Evolutionary conservation across 1,284 basidiomycete genomes (phyloP), one percentile per base, ranked within the genome.

Genomic region (Papiliotrema terrestris): DNA sequence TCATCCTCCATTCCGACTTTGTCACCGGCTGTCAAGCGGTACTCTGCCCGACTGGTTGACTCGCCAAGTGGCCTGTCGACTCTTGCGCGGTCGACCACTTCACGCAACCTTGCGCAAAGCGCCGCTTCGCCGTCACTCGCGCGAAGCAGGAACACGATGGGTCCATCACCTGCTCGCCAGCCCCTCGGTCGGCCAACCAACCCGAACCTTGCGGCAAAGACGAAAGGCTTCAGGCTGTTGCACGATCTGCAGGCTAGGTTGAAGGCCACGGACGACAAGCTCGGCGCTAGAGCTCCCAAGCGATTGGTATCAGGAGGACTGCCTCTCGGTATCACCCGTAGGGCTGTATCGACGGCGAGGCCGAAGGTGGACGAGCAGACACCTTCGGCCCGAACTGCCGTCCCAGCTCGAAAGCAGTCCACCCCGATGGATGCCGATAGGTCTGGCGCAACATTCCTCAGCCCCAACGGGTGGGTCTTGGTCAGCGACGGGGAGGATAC

Each of bases 241-340:
- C 68, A 68, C 38, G 69, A 73, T 45, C 59, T 75, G 9, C 68
- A 71, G 58, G 63, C 71, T 5, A 61, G 65, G 22, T 59, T 75
- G 44, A 71, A 69, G 54, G 68, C 69, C 3, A 68, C 72, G 2
- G 71, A 75, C 51, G 67, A 71, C 52, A 67, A 69, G 51, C 57
- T 75, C 5, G 69, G 65, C 25, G 59, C 62, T 2, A 69, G 67
- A 44, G 61, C 67, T 13, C 62, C 62, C 0, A 68, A 64, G 41
- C 60, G 69, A 13, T 67, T 66, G 22, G 67, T 79, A 15, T 71
- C 78, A 14, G 72, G 71, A 43, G 80, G 81, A n/a, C 79, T 79
- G 47, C 60, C 77, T 51, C 75, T 80, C 19, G 52, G 50, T 20
- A 5, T 45, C 25, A 38, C 42, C 14, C 54, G 43, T 20, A 49